phyloP scores from a whole-genome alignment of 148 eudicot species.

The Nyssa sinensis region DNA sequence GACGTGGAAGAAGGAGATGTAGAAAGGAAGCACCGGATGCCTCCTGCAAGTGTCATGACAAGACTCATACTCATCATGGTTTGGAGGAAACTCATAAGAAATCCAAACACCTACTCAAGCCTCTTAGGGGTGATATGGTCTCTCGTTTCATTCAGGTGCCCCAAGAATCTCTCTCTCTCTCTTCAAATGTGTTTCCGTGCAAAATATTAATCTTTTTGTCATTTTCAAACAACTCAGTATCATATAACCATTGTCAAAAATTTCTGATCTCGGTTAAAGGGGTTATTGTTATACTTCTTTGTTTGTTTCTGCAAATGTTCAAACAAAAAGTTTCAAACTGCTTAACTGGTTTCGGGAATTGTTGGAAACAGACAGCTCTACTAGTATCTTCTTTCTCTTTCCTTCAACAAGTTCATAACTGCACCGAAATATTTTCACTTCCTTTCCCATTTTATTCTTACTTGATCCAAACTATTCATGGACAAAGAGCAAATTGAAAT shows the following conservation, averaged over 20 bases:
- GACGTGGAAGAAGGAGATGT: conserved; percentile 41
- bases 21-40: conserved; percentile 68
- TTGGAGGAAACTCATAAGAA: conserved; percentile 95
- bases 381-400: neutral
- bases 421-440: neutral
- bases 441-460: no score
- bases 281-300: no score
- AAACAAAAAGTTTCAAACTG: no score
- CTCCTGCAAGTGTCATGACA: conserved; percentile 95
- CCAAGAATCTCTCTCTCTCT: no score
- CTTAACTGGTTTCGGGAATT: neutral
- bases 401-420: neutral
- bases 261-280: no score
- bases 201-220: neutral
- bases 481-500: no score
- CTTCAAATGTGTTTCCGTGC: no score
- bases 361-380: neutral
- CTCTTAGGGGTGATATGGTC: conserved; percentile 90
- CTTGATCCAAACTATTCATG: no score
- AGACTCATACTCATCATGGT: conserved; percentile 95
- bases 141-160: conserved; percentile 74
- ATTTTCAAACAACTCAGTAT: neutral
- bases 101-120: conserved; percentile 93
- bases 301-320: no score
- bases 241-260: neutral